phyloP scores from a whole-genome alignment of 2,329 filamentous ascomycete species.

The Xylaria sp. region DNA sequence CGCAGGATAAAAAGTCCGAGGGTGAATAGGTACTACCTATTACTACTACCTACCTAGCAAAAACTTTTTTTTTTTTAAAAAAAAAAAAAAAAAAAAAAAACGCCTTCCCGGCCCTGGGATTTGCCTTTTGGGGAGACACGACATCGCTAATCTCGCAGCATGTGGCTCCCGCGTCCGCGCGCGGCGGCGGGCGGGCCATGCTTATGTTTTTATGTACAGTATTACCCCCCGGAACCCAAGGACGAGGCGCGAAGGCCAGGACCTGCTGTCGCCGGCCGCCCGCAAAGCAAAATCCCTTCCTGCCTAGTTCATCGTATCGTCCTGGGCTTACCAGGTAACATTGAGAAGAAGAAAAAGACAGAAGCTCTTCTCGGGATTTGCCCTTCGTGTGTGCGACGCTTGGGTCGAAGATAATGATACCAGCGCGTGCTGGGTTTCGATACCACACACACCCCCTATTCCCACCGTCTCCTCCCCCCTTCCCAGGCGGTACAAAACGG shows the following conservation, averaged over 20 bases:
- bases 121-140: constrained; percentile 22
- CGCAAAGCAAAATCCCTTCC: neutral
- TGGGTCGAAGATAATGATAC: constrained; percentile 6
- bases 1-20: constrained; percentile 1
- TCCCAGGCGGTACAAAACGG: constrained; percentile 25
- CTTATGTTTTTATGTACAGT: constrained; percentile 4
- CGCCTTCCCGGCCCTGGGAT: neutral
- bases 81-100: neutral
- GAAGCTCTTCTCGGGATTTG: constrained; percentile 12
- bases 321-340: neutral
- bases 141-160: constrained; percentile 37
- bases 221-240: constrained; percentile 5
- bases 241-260: neutral
- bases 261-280: constrained; percentile 13
- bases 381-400: constrained; percentile 14
- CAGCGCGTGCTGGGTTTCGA: constrained; percentile 6
- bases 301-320: constrained; percentile 11
- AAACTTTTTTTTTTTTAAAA: too few species aligned
- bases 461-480: neutral
- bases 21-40: neutral
- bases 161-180: constrained; percentile 13
- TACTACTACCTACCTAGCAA: too few species aligned
- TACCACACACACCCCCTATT: neutral
- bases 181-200: constrained; percentile 10
- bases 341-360: too few species aligned